Percentiles rank a stretch among this genome's conserved stretches.
phyloP scores from a whole-genome alignment of 2,329 filamentous ascomycete genomes.

The Domatiomyces catenatus region DNA sequence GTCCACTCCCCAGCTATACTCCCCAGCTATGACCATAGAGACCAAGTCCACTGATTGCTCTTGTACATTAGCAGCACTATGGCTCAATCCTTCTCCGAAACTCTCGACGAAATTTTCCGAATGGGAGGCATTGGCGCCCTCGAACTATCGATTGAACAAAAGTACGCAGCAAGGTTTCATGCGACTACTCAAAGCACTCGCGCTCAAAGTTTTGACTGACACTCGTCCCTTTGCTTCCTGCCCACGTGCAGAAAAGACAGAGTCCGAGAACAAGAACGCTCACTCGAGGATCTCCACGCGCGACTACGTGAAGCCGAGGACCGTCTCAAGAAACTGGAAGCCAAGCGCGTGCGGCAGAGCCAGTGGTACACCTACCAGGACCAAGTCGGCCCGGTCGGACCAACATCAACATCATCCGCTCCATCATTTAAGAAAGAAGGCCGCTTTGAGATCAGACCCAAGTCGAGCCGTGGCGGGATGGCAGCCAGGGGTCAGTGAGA shows the following conservation, averaged over 20 bases:
- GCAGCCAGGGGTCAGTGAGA: not conserved
- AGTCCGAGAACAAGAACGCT: slow-evolving; percentile 56
- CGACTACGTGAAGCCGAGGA: slow-evolving; percentile 74
- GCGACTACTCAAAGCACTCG: not conserved
- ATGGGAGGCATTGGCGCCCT: slow-evolving; percentile 65
- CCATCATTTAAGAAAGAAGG: not conserved
- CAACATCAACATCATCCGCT: not conserved
- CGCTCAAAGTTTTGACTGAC: not conserved
- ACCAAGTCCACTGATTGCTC: not conserved
- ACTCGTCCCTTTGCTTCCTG: not conserved
- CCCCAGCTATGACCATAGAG: not conserved
- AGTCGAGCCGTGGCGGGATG: not conserved
- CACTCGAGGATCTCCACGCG: slow-evolving; percentile 74
- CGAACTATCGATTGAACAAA: slow-evolving; percentile 60
- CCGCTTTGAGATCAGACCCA: not conserved
- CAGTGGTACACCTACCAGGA: slow-evolving; percentile 1
- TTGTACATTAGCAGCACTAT: slow-evolving; percentile 47
- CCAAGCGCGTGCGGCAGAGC: slow-evolving; percentile 11
- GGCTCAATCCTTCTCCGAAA: slow-evolving; percentile 70
- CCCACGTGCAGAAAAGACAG: slow-evolving; percentile 52
- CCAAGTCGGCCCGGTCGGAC: too few relatives aligned
- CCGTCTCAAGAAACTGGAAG: slow-evolving; percentile 40
- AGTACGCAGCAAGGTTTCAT: slow-evolving; percentile 40
- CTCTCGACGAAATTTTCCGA: slow-evolving; percentile 78
- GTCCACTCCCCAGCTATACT: too few relatives aligned